Evolutionary conservation across 1,139 yeast genomes (phyloP).

Genomic region (Kodamaea ohmeri): DNA sequence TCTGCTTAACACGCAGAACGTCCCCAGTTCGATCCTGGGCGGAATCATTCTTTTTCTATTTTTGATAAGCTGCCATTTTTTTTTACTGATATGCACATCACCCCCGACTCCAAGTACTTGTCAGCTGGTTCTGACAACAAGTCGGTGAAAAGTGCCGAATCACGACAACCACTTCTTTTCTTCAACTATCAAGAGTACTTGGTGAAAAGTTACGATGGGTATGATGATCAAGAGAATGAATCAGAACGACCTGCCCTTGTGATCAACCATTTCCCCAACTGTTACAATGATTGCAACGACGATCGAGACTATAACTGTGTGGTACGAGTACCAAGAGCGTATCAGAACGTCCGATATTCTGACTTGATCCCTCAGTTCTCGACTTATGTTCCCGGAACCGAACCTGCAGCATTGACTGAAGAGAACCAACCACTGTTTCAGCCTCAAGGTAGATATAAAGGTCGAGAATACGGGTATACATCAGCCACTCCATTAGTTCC

Average conservation of each 20-base stretch:
- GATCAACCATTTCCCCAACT: constrained; percentile 66
- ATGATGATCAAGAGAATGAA: too few species aligned
- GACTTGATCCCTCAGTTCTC: constrained; percentile 61
- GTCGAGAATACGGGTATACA: constrained; percentile 47
- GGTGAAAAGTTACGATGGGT: constrained; percentile 33
- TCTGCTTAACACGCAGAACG: constrained; percentile 99
- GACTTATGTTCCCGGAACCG: constrained; percentile 55
- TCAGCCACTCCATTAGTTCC: constrained; percentile 56
- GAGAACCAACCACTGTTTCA: constrained; percentile 20
- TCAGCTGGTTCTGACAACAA: neutral
- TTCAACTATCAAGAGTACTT: constrained; percentile 68
- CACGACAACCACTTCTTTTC: constrained; percentile 29
- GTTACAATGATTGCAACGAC: too few species aligned
- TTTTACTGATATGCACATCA: constrained; percentile 9
- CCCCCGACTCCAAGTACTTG: constrained; percentile 17
- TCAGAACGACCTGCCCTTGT: constrained; percentile 32
- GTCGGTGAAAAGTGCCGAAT: neutral
- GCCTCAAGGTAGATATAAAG: constrained; percentile 39
- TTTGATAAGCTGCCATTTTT: neutral
- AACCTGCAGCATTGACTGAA: constrained; percentile 55
- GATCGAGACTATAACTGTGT: constrained; percentile 47
- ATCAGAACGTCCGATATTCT: constrained; percentile 25
- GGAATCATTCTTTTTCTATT: constrained; percentile 54
- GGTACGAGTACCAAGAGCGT: constrained; percentile 61
- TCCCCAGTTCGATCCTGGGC: constrained; percentile 99